These are phyloP conservation scores for Pseudozyma pruni DNA, from an alignment of 1,284 basidiomycete genomes.

Conservation along the genomic window DNA sequence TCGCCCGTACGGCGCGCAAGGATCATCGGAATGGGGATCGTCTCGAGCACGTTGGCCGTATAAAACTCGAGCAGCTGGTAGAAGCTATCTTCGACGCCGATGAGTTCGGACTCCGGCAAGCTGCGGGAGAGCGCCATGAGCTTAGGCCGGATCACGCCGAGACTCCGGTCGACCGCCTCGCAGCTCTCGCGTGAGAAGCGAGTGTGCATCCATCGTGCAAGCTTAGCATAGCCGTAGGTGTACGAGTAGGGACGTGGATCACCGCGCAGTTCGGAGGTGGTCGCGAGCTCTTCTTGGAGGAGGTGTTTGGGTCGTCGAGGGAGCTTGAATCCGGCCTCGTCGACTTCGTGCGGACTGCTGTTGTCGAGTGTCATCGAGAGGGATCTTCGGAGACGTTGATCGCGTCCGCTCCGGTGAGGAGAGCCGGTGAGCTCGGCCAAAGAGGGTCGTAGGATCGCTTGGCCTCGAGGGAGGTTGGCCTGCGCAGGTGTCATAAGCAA, in stretches of 20 bases:
- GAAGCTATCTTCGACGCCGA: conserved; percentile 39
- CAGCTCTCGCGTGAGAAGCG: conserved; percentile 30
- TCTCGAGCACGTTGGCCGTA: conserved; percentile 40
- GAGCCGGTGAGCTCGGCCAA: conserved; percentile 13
- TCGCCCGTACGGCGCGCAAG: conserved; percentile 40
- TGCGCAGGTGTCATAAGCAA: conserved; percentile 39
- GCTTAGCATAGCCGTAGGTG: conserved; percentile 51
- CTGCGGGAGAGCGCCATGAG: conserved; percentile 36
- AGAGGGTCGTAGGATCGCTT: conserved; percentile 24
- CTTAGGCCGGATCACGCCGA: conserved; percentile 31
- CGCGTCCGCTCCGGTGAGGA: not conserved
- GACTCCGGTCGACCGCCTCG: conserved; percentile 36
- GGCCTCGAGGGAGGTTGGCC: conserved; percentile 24
- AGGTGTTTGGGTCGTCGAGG: conserved; percentile 25
- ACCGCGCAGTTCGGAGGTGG: conserved; percentile 28
- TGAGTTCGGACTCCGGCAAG: conserved; percentile 39
- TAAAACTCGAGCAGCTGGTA: conserved; percentile 34
- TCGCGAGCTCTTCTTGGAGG: conserved; percentile 40
- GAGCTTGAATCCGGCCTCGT: conserved; percentile 32
- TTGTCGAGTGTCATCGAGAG: conserved; percentile 9
- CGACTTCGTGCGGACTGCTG: conserved; percentile 6
- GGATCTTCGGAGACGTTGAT: conserved; percentile 6
- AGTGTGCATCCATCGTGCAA: conserved; percentile 49
- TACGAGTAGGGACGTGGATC: conserved; percentile 31
- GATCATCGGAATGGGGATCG: conserved; percentile 36